Conservation (phyloP, 345 rosid genomes). For the Turritis glabra region DNA sequence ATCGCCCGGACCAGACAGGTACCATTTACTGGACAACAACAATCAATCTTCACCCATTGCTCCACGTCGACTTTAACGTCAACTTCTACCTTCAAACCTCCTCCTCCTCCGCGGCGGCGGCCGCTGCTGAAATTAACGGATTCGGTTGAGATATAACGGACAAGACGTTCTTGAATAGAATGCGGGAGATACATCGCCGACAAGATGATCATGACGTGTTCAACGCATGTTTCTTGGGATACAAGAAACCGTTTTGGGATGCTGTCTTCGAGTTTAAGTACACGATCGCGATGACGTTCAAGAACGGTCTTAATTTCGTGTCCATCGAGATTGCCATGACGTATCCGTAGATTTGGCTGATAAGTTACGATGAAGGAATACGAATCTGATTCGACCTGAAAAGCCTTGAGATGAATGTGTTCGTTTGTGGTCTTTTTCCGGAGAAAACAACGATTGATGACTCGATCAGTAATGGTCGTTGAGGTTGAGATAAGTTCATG, state of each 20-base stretch:
- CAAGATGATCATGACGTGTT: constrained; percentile 21
- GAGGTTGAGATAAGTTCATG: not conserved
- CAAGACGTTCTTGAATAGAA: constrained; percentile 5
- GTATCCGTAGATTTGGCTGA: not conserved
- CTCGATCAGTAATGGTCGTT: not conserved
- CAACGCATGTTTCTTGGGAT: constrained; percentile 7
- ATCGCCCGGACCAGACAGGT: not conserved
- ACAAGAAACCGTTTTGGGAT: not conserved
- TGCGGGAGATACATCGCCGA: constrained; percentile 17
- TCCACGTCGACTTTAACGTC: not conserved
- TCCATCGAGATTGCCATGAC: not conserved
- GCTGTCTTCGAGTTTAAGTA: not conserved
- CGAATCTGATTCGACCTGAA: constrained; percentile 11
- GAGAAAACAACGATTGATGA: not conserved
- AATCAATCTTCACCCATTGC: not conserved
- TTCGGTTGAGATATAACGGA: not conserved
- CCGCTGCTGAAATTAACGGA: not conserved
- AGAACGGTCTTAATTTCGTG: not conserved
- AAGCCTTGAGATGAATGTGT: not conserved
- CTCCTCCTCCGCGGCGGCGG: not conserved
- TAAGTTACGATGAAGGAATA: not conserved
- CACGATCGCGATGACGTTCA: not conserved
- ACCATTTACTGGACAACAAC: not conserved
- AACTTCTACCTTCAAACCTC: constrained; percentile 9
- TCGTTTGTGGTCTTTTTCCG: not conserved